Evolutionary conservation across 768 basidiomycete species (phyloP).

Genomic region (Lentinula detonsa): DNA sequence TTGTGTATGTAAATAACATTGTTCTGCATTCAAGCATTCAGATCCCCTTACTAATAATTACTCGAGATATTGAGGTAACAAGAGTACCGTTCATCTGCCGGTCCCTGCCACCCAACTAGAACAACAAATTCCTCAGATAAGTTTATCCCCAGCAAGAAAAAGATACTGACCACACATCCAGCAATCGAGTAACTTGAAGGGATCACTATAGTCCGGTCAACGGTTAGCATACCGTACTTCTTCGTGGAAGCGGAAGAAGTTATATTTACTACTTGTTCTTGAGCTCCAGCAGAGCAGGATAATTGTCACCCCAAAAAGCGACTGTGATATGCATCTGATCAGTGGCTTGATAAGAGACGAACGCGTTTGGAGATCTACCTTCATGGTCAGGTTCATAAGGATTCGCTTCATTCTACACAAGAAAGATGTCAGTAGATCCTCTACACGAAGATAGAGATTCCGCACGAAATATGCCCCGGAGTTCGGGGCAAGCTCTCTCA

Average conservation of each 20-base stretch:
- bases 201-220: slow-evolving; percentile 28
- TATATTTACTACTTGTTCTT: slow-evolving; percentile 41
- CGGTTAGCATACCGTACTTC: background rate
- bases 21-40: too few relatives aligned
- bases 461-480: slow-evolving; percentile 17
- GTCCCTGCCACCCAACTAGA: slow-evolving; percentile 8
- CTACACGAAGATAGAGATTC: background rate
- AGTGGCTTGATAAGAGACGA: background rate
- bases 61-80: slow-evolving; percentile 5
- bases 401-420: slow-evolving; percentile 14
- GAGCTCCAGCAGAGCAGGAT: slow-evolving; percentile 30
- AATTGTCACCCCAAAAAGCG: slow-evolving; percentile 41
- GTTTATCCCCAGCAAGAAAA: background rate
- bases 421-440: background rate
- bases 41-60: background rate
- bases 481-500: slow-evolving; percentile 13
- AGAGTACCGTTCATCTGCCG: slow-evolving; percentile 1
- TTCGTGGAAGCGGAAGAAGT: background rate
- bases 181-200: slow-evolving; percentile 39
- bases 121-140: background rate
- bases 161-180: slow-evolving; percentile 40
- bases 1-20: too few relatives aligned
- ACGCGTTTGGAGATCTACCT: slow-evolving; percentile 1
- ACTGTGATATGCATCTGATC: slow-evolving; percentile 12
- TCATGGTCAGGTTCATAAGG: slow-evolving; percentile 15